Evolutionary conservation across 2,329 filamentous ascomycete species (phyloP), one percentile per base, ranked within the genome.

Genomic region (Fusarium dlaminii): DNA sequence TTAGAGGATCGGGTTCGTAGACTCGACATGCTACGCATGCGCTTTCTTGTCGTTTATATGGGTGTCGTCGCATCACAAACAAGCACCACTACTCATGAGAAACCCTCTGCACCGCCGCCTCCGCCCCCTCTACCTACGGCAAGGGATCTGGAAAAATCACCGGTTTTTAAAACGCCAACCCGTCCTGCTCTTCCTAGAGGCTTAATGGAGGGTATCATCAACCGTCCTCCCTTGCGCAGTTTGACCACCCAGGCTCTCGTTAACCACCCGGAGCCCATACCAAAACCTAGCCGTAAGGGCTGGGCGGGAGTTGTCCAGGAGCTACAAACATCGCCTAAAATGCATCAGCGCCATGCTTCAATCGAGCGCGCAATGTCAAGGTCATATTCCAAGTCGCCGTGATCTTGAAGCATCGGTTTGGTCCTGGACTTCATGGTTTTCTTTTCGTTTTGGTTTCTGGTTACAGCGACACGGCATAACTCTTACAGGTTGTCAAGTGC

Each of bases 301-400:
- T 92, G 90, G 90, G 87, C 88, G 27, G 89, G 89, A 32, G 90
- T 92, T 11, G 88, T 92, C 29, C 84, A 88, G 61, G 90, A 92
- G 76, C 82, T 92, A 56, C 90, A 91, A 79, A 87, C 82, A 63
- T 90, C 88, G 30, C 90, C 90, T 6, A 80, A 87, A 63, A 86
- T 92, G 83, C 88, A 90, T 56, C 87, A 90, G 76, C 85, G 90
- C 22, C 89, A 90, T 77, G 88, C 89, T n/a, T 90, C 88, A 13
- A 88, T 91, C 75, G 90, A 92, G 80, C 84, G 84, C 73, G 83
- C 88, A 68, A 90, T 90, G 86, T 83, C 84, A 40, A 71, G 71
- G 61, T 65, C 75, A 39, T 72, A 65, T 24, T 67, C 79, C 30
- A 82, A 81, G 55, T 79, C 82, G 32, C 80, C 83, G 20, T 80